These are phyloP conservation scores for Termitomyces sp. DNA, from an alignment of 768 basidiomycete genomes.

Conservation along the genomic window DNA sequence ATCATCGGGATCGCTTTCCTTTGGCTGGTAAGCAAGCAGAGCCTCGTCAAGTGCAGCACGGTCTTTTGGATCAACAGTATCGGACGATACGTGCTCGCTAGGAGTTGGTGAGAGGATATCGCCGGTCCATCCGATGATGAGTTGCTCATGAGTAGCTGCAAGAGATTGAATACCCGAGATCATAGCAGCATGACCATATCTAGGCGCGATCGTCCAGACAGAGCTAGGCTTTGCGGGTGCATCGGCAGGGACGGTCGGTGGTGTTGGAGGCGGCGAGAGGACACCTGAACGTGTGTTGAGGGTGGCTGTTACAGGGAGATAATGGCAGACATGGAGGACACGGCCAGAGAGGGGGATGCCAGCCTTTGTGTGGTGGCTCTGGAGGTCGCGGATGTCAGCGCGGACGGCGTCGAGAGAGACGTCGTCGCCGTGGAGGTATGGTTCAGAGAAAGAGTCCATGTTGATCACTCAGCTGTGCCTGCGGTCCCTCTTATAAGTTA, in stretches of 20 bases:
- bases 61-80: constrained; percentile 57
- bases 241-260: constrained; percentile 52
- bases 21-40: constrained; percentile 56
- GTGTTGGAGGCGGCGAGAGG: constrained; percentile 74
- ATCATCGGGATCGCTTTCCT: constrained; percentile 54
- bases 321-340: constrained; percentile 90
- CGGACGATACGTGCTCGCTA: constrained; percentile 42
- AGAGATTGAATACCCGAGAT: constrained; percentile 89
- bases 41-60: constrained; percentile 63
- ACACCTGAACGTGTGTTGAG: constrained; percentile 50
- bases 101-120: constrained; percentile 62
- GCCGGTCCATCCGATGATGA: constrained; percentile 93
- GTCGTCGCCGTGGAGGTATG: constrained; percentile 62
- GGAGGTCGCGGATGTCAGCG: constrained; percentile 65
- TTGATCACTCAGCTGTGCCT: not conserved
- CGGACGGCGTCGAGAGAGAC: constrained; percentile 73
- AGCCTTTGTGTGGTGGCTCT: constrained; percentile 65
- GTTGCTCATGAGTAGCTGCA: constrained; percentile 79
- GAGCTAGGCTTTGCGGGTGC: constrained; percentile 13
- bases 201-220: constrained; percentile 72
- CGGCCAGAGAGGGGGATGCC: constrained; percentile 63
- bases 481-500: constrained; percentile 3
- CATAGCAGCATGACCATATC: constrained; percentile 94
- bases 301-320: constrained; percentile 75
- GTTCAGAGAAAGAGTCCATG: constrained; percentile 76